phyloP scores from a whole-genome alignment of 2,329 filamentous ascomycete species.

The Purpureocillium lavendulum region DNA sequence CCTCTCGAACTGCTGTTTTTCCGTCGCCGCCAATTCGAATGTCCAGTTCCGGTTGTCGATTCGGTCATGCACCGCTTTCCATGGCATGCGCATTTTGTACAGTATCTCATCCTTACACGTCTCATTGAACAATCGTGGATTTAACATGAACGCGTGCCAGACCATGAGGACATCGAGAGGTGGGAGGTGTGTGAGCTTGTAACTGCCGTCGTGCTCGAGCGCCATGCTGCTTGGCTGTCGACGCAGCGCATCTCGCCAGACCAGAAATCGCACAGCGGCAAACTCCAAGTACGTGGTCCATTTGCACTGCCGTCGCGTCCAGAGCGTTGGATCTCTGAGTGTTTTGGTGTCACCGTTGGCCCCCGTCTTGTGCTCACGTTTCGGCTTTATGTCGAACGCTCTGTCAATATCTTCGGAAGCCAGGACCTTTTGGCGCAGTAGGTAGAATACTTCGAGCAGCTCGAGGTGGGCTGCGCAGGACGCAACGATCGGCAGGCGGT shows the following conservation, averaged over 20 bases:
- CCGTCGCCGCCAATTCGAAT: conserved; percentile 1
- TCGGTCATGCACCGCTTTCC: conserved; percentile 8
- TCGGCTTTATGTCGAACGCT: conserved; percentile 10
- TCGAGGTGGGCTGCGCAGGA: conserved; percentile 50
- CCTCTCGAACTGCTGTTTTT: background rate
- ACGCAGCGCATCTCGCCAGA: conserved; percentile 11
- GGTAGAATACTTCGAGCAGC: conserved; percentile 47
- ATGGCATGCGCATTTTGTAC: conserved; percentile 11
- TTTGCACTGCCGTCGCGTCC: conserved; percentile 11
- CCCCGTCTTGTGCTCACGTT: conserved; percentile 8
- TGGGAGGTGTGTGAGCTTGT: conserved; percentile 8
- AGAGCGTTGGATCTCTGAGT: conserved; percentile 11
- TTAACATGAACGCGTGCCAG: conserved; percentile 26
- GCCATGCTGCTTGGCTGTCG: background rate
- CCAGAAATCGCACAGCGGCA: conserved; percentile 17
- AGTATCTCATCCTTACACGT: conserved; percentile 8
- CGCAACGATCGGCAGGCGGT: conserved; percentile 9
- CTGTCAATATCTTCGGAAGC: conserved; percentile 11
- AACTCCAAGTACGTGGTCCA: conserved; percentile 18
- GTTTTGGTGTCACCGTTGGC: conserved; percentile 10
- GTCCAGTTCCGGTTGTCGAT: conserved; percentile 11
- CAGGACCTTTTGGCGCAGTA: conserved; percentile 30
- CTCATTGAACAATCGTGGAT: conserved; percentile 15
- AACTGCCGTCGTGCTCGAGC: background rate
- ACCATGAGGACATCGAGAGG: conserved; percentile 25